Conservation (phyloP, 1,284 basidiomycete genomes). For the Neonothopanus nambi region DNA sequence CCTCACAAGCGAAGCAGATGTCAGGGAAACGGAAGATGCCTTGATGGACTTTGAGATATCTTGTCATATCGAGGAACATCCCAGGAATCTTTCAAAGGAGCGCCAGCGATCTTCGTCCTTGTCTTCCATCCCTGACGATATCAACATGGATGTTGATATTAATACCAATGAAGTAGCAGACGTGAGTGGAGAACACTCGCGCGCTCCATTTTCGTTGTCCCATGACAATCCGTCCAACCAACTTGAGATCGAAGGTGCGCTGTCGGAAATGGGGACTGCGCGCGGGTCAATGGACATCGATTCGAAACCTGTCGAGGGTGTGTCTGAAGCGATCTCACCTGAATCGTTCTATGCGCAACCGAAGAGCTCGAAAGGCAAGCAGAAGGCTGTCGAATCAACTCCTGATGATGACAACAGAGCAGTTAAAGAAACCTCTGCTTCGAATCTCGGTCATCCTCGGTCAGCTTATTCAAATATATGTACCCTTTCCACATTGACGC, state of each 20-base stretch:
- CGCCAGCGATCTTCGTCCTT: not conserved
- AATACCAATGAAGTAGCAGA: not conserved
- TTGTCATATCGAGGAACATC: not conserved
- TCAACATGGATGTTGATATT: constrained; percentile 4
- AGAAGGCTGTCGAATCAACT: constrained; percentile 8
- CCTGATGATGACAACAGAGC: constrained; percentile 18
- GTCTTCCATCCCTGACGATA: not conserved
- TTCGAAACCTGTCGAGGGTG: no score
- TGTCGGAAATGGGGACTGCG: no score
- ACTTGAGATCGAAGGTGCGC: no score
- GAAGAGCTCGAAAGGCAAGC: not conserved
- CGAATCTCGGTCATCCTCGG: constrained; percentile 16
- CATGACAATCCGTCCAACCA: no score
- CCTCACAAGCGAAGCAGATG: constrained; percentile 8
- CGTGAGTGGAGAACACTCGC: no score
- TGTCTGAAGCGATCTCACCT: no score
- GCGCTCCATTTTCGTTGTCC: no score
- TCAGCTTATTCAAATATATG: constrained; percentile 17
- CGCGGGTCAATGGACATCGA: no score
- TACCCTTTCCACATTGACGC: no score
- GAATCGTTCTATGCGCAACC: constrained; percentile 4
- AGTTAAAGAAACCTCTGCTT: not conserved
- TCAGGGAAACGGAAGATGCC: not conserved
- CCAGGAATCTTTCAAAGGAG: not conserved
- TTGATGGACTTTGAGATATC: not conserved